phyloP scores from a whole-genome alignment of 805 yeast genomes.

The Lipomyces lipofer region DNA sequence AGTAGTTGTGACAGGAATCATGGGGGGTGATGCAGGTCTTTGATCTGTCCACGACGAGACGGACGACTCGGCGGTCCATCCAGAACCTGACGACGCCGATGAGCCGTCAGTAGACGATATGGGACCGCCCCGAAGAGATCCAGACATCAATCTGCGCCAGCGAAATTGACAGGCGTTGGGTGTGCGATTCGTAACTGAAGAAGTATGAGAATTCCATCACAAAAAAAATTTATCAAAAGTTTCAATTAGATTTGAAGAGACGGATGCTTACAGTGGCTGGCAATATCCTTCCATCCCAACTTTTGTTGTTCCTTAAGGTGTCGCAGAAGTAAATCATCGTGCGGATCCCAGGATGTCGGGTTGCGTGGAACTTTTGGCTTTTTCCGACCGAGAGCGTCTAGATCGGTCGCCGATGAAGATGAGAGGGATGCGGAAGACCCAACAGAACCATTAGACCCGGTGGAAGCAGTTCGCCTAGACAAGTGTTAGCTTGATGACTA shows the following conservation, averaged over 20 bases:
- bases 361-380: conserved; percentile 33
- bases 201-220: background rate
- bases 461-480: conserved; percentile 26
- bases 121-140: conserved; percentile 41
- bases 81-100: conserved; percentile 29
- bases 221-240: background rate
- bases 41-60: background rate
- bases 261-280: conserved; percentile 52
- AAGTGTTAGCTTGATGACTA: background rate
- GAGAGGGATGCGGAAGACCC: conserved; percentile 22
- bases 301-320: conserved; percentile 79
- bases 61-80: conserved; percentile 9
- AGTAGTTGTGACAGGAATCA: conserved; percentile 16
- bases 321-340: conserved; percentile 69
- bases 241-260: no score
- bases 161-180: conserved; percentile 89
- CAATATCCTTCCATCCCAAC: conserved; percentile 87
- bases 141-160: conserved; percentile 70
- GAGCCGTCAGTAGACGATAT: conserved; percentile 13
- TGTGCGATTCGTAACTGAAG: conserved; percentile 64
- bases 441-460: conserved; percentile 25
- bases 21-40: conserved; percentile 8
- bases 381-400: conserved; percentile 30
- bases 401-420: conserved; percentile 18
- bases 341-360: conserved; percentile 74